Conservation (phyloP, 768 basidiomycete species). For the Mycena vitilis region DNA sequence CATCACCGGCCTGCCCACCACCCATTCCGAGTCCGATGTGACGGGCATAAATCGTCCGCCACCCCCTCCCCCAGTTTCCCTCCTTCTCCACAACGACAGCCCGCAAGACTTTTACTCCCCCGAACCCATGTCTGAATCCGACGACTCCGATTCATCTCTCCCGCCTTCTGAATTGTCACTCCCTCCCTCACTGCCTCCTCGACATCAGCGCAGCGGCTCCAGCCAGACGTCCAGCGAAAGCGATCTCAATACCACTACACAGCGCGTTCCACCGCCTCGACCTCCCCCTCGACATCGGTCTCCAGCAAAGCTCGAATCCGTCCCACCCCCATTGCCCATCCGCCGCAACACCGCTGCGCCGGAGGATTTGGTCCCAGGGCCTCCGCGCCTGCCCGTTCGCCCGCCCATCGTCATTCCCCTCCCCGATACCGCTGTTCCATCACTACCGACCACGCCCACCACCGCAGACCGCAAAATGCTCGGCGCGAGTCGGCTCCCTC, state of each 20-base stretch:
- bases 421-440: conserved; percentile 31
- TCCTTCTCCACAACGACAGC: conserved; percentile 24
- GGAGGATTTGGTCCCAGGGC: conserved; percentile 41
- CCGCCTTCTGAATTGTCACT: conserved; percentile 38
- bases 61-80: conserved; percentile 34
- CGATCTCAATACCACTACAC: conserved; percentile 38
- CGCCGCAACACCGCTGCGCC: conserved; percentile 49
- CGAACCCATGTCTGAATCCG: conserved; percentile 30
- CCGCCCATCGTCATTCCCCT: conserved; percentile 37
- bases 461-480: conserved; percentile 52
- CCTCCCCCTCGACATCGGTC: conserved; percentile 52
- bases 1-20: conserved; percentile 38
- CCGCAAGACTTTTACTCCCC: conserved; percentile 34
- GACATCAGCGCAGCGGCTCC: conserved; percentile 47
- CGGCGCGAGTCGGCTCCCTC: conserved; percentile 62
- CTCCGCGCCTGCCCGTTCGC: conserved; percentile 45
- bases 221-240: conserved; percentile 55
- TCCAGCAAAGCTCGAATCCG: conserved; percentile 36
- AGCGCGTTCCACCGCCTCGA: conserved; percentile 43
- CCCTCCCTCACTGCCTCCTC: conserved; percentile 37
- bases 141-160: conserved; percentile 39
- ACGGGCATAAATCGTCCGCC: conserved; percentile 37
- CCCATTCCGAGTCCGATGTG: conserved; percentile 32
- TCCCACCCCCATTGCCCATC: conserved; percentile 58
- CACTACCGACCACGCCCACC: conserved; percentile 36